phyloP scores from a whole-genome alignment of 1,284 basidiomycete genomes.

The Cutaneotrichosporon sp. region DNA sequence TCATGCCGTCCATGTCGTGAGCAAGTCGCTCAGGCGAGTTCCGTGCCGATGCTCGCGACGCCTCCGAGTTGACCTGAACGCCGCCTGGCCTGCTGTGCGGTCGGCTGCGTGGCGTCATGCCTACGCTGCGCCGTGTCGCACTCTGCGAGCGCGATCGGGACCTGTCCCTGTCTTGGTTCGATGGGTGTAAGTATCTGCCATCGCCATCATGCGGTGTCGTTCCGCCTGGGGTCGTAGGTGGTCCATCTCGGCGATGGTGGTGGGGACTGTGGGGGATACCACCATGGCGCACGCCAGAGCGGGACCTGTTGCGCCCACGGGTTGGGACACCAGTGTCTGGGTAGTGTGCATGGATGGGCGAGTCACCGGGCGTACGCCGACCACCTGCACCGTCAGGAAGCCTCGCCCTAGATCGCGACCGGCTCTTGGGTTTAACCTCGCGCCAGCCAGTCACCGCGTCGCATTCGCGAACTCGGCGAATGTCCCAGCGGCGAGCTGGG shows the following conservation, averaged over 20 bases:
- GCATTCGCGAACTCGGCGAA: slow-evolving; percentile 65
- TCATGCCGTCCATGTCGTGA: slow-evolving; percentile 5
- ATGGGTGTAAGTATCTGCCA: background rate
- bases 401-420: slow-evolving; percentile 24
- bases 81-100: background rate
- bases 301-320: slow-evolving; percentile 1
- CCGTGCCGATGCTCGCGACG: background rate
- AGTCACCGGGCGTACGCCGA: background rate
- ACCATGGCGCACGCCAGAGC: background rate
- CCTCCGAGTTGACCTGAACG: background rate
- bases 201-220: background rate
- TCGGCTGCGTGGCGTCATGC: background rate
- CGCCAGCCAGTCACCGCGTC: slow-evolving; percentile 77
- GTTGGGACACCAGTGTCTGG: background rate
- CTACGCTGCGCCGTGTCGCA: background rate
- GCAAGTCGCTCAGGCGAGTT: slow-evolving; percentile 4
- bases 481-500: slow-evolving; percentile 62
- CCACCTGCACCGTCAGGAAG: background rate
- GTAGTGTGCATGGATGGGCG: background rate
- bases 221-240: background rate
- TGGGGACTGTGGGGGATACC: background rate
- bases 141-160: slow-evolving; percentile 5
- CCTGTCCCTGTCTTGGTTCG: background rate
- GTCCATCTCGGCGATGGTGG: background rate
- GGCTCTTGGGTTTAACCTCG: slow-evolving; percentile 39